phyloP scores from a whole-genome alignment of 345 rosid species.

The Combretum micranthum region DNA sequence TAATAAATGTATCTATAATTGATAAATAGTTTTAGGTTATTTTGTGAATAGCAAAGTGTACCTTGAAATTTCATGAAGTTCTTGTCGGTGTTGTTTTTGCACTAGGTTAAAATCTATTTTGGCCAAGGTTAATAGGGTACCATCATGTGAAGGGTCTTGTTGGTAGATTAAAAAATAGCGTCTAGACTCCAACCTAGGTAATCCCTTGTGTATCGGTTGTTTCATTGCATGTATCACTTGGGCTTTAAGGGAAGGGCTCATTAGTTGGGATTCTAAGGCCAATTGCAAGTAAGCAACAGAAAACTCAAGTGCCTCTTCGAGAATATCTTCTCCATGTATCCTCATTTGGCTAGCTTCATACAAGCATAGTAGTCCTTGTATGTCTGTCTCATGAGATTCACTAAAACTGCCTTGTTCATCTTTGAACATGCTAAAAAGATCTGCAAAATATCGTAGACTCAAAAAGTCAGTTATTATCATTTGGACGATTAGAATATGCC shows the following conservation, averaged over 20 bases:
- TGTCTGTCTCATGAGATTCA: background rate
- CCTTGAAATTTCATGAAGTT: slow-evolving; percentile 1
- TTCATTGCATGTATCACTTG: background rate
- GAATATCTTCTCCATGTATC: slow-evolving; percentile 9
- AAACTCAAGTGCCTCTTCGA: slow-evolving; percentile 6
- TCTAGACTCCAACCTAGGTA: background rate
- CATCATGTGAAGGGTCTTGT: background rate
- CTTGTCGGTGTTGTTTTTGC: slow-evolving; percentile 3
- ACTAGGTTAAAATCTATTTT: slow-evolving; percentile 5
- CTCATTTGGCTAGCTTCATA: slow-evolving; percentile 6
- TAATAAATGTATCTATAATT: too few relatives aligned
- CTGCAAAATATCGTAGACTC: background rate
- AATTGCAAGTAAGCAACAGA: background rate
- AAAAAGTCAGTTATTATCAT: too few relatives aligned
- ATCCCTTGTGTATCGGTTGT: background rate
- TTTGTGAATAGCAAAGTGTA: background rate
- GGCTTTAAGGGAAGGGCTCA: background rate
- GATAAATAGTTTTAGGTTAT: too few relatives aligned
- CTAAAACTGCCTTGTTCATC: background rate
- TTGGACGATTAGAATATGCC: too few relatives aligned
- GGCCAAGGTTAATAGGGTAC: background rate
- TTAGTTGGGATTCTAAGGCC: background rate
- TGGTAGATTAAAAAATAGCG: background rate
- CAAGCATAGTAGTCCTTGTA: slow-evolving; percentile 3
- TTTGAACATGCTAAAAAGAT: background rate